These are phyloP conservation scores for Margaritispora aquatica DNA, from an alignment of 495 filamentous ascomycete genomes.

Conservation along the genomic window DNA sequence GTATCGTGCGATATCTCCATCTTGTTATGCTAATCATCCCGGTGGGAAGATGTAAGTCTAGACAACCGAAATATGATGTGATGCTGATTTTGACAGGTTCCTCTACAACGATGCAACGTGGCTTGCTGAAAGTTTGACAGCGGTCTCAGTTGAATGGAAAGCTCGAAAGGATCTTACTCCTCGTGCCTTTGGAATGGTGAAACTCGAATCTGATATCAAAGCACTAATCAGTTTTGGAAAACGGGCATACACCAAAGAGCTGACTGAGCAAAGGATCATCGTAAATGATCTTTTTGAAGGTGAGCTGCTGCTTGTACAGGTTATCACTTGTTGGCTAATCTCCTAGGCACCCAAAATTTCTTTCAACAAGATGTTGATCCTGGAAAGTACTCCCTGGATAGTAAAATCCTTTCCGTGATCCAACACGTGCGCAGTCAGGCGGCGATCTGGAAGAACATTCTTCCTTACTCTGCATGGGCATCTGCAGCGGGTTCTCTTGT, in stretches of 20 bases:
- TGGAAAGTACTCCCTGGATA: constrained; percentile 36
- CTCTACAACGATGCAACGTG: constrained; percentile 89
- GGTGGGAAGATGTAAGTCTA: constrained; percentile 66
- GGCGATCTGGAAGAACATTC: constrained; percentile 68
- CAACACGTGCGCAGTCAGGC: constrained; percentile 63
- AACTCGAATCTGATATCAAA: constrained; percentile 63
- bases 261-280: constrained; percentile 78
- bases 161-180: constrained; percentile 35
- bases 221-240: constrained; percentile 73
- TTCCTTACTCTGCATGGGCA: constrained; percentile 74
- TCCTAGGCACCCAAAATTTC: constrained; percentile 44
- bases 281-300: constrained; percentile 80
- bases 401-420: constrained; percentile 63
- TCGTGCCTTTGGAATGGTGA: constrained; percentile 45
- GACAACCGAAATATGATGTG: background rate
- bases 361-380: constrained; percentile 33
- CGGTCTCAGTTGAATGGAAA: constrained; percentile 48
- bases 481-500: constrained; percentile 81
- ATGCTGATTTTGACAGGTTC: background rate
- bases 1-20: constrained; percentile 81
- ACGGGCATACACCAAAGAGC: constrained; percentile 79
- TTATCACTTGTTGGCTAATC: too few relatives aligned
- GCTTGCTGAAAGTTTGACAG: constrained; percentile 64
- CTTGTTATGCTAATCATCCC: constrained; percentile 61
- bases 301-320: too few relatives aligned